Base-by-base conservation (phyloP, 768 basidiomycete species). In the Grammothele lineata region DNA sequence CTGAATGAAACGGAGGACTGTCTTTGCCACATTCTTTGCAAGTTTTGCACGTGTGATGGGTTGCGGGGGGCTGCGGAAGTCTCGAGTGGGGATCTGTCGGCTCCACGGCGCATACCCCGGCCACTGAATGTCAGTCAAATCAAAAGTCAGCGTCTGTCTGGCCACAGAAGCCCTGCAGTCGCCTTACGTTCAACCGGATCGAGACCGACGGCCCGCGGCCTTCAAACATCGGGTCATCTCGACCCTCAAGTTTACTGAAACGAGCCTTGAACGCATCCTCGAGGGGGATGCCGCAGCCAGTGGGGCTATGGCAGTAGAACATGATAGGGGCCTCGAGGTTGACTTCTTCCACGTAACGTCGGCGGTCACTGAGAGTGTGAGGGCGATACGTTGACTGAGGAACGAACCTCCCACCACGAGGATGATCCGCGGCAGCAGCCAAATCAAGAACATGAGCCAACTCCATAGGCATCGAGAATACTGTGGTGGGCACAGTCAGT, bases 181-280 rank as follows among this genome's bases (percentile, higher is more conserved):
- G 15, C 53, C 76, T 56, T 55, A 82, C 87, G 73, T 87, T 84
- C 21, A 89, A 69, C 24, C 87, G 77, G 48, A 90, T 85, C 2
- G 87, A 89, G 27, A 90, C 83, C 34, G 85, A 87, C 7, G 87
- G 87, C 3, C 87, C 87, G 35, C 87, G 79, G 4, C 80, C 72
- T 56, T 77, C 70, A 53, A 89, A 88, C 60, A 90, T 85, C 4
- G 69, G 69, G 50, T 83, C 77, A 33, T 87, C 85, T 24, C 79
- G 79, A 48, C 73, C 69, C 17, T 61, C 61, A 25, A 90, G 70
- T 33, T 74, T 68, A 57, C 72, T 73, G 37, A 83, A 78, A 43
- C 73, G 75, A 47, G 75, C 77, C 59, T 72, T 81, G 45, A 87
- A 58, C 8, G 82, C 85, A 55, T 90, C 87, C 10, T 67, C 65